phyloP scores from a whole-genome alignment of 352 stramenopile genomes.

The Pythium sp. region DNA sequence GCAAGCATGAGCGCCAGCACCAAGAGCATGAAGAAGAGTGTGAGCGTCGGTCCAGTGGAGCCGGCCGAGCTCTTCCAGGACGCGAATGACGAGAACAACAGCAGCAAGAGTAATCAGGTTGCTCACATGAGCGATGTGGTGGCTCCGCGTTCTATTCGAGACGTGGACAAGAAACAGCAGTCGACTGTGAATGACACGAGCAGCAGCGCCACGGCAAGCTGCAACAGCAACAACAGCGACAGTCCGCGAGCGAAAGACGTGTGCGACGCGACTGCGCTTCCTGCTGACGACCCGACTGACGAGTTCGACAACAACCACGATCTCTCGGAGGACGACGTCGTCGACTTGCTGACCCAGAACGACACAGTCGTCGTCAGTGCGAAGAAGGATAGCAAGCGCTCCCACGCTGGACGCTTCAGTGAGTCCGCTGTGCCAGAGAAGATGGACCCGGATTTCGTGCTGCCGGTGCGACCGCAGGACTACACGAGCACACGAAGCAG shows the following conservation, averaged over 20 bases:
- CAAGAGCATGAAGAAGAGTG: not conserved
- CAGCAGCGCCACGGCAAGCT: constrained; percentile 9
- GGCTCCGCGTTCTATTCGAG: not conserved
- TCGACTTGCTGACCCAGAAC: not conserved
- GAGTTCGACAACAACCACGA: constrained; percentile 1
- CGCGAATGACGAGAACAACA: constrained; percentile 8
- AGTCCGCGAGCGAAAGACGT: not conserved
- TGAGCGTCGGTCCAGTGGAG: not conserved
- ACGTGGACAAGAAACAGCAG: not conserved
- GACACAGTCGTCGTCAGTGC: not conserved
- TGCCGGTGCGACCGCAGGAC: constrained; percentile 25
- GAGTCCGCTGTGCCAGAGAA: constrained; percentile 22
- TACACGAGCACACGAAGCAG: constrained; percentile 54
- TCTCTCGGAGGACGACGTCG: not conserved
- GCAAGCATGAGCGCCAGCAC: not conserved
- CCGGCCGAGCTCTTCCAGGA: constrained; percentile 5
- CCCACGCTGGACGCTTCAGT: constrained; percentile 14
- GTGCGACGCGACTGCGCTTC: not conserved
- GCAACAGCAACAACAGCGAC: constrained; percentile 8
- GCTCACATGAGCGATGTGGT: not conserved
- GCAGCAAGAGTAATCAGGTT: not conserved
- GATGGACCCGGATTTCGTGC: constrained; percentile 40
- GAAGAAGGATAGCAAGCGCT: constrained; percentile 1
- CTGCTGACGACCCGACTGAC: not conserved
- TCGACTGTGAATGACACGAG: not conserved